phyloP scores from a whole-genome alignment of 345 rosid genomes.

The Mangifera indica region DNA sequence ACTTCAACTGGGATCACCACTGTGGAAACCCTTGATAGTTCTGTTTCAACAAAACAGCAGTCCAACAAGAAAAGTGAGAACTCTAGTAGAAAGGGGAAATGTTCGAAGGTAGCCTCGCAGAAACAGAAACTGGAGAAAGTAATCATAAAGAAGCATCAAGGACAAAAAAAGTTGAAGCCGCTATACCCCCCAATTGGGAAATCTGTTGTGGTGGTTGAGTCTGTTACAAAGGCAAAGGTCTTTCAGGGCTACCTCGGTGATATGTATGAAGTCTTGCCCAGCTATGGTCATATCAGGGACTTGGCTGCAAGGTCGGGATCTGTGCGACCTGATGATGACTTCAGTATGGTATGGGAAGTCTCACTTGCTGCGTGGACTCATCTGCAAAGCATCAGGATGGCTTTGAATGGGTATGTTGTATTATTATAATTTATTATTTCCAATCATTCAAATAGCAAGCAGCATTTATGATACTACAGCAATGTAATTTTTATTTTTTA shows the following conservation, averaged over 20 bases:
- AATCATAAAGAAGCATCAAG: conserved; percentile 34
- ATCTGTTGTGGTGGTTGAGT: conserved; percentile 93
- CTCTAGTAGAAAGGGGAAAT: conserved; percentile 31
- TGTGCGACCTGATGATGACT: conserved; percentile 96
- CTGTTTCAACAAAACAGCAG: conserved; percentile 41
- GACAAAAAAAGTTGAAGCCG: conserved; percentile 44
- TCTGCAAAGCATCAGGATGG: conserved; percentile 92
- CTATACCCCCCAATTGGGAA: conserved; percentile 82
- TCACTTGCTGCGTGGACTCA: conserved; percentile 96
- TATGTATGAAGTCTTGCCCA: conserved; percentile 87
- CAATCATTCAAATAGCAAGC: neutral
- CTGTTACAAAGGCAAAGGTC: conserved; percentile 83
- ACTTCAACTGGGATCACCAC: conserved; percentile 24
- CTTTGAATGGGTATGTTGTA: conserved; percentile 64
- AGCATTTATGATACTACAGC: conserved; percentile 4
- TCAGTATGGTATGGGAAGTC: conserved; percentile 99
- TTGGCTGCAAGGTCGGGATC: conserved; percentile 97
- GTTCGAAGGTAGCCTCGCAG: conserved; percentile 34
- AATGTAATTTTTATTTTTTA: neutral
- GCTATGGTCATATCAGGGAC: conserved; percentile 96
- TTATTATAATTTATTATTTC: conserved; percentile 13
- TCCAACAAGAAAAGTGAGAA: conserved; percentile 39
- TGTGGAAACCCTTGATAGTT: conserved; percentile 25
- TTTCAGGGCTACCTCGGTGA: conserved; percentile 94
- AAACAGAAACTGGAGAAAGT: conserved; percentile 37